phyloP scores from a whole-genome alignment of 305 asterid species.

The Solanum aculeatissimum region DNA sequence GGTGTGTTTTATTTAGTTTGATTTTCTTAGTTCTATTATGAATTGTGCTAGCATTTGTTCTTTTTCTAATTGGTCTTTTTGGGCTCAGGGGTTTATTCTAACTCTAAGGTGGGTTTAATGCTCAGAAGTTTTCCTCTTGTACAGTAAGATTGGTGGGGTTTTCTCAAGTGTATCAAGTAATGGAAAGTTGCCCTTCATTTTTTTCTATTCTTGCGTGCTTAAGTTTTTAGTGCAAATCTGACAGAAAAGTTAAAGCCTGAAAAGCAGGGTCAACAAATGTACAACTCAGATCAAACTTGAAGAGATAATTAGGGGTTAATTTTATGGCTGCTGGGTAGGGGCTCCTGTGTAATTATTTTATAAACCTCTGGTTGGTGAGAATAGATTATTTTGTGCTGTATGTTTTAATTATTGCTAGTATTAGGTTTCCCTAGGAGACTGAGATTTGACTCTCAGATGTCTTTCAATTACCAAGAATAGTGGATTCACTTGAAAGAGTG shows the following conservation, averaged over 20 bases:
- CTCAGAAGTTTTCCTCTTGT: not conserved
- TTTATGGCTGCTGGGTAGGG: not conserved
- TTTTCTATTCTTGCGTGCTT: not conserved
- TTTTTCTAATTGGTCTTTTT: not conserved
- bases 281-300: not conserved
- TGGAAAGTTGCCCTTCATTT: not conserved
- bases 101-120: not conserved
- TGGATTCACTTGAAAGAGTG: not conserved
- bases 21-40: not conserved
- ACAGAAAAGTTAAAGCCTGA: not conserved
- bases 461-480: not conserved
- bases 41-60: not conserved
- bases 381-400: not conserved
- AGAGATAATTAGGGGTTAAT: not conserved
- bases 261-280: not conserved
- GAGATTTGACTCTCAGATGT: not conserved
- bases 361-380: not conserved
- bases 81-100: not conserved
- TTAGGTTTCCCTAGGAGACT: not conserved
- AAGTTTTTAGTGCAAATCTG: not conserved
- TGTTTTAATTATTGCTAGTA: not conserved
- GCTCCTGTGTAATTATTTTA: not conserved
- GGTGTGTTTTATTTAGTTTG: not conserved
- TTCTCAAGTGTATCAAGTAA: not conserved
- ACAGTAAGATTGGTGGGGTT: slow-evolving; percentile 1